Percentiles rank a stretch among this genome's conserved stretches.
These are phyloP conservation scores for Schwanniomyces pseudopolymorphus DNA, from an alignment of 805 yeast species.

Conservation along the genomic window DNA sequence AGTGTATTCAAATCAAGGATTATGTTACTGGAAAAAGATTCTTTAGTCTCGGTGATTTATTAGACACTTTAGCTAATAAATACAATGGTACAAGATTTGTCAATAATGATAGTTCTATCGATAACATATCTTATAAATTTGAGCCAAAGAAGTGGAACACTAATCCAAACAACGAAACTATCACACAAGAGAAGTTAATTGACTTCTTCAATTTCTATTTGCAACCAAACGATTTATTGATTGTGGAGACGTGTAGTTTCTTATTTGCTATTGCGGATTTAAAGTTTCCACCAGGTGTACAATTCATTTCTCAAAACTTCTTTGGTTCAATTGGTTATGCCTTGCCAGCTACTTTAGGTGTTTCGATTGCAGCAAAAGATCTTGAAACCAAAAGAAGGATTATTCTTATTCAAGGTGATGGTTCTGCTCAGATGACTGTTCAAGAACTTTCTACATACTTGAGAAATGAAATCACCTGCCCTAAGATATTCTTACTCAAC, in stretches of 20 bases:
- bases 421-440: constrained; percentile 91
- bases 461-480: constrained; percentile 53
- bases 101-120: constrained; percentile 3
- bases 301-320: constrained; percentile 64
- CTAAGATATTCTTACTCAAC: constrained; percentile 73
- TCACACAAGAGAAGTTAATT: constrained; percentile 34
- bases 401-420: constrained; percentile 83
- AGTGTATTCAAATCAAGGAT: constrained; percentile 19
- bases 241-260: constrained; percentile 82
- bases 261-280: constrained; percentile 75
- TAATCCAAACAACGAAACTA: not conserved
- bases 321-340: constrained; percentile 89
- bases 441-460: constrained; percentile 76
- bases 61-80: constrained; percentile 24
- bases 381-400: constrained; percentile 51
- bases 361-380: constrained; percentile 70
- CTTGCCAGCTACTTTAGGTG: constrained; percentile 83
- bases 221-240: constrained; percentile 64
- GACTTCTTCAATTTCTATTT: constrained; percentile 38
- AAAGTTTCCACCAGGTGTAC: constrained; percentile 53
- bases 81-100: constrained; percentile 15
- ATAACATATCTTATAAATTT: constrained; percentile 16
- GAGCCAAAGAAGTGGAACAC: constrained; percentile 9
- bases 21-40: constrained; percentile 20
- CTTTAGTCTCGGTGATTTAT: constrained; percentile 32